Percentiles rank a stretch among this genome's conserved stretches.
phyloP scores from a whole-genome alignment of 2,329 filamentous ascomycete species.

The Sporothrix luriei region DNA sequence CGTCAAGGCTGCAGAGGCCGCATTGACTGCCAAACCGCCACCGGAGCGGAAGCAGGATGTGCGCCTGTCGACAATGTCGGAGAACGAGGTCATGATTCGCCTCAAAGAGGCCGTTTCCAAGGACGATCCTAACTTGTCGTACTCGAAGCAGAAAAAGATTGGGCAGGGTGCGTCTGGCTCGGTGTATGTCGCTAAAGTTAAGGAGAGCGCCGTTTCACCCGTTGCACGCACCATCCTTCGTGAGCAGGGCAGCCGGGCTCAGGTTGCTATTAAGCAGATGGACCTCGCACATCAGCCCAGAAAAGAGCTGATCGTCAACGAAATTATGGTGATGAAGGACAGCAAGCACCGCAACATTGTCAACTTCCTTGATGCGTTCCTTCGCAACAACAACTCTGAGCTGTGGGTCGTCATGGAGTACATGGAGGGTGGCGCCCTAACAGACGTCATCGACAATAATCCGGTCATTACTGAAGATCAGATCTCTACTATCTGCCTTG shows the following conservation, averaged over 20 bases:
- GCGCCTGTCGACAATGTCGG: constrained; percentile 97
- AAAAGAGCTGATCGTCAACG: constrained; percentile 98
- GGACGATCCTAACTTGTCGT: constrained; percentile 90
- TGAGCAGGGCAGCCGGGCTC: constrained; percentile 76
- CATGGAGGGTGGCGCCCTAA: constrained; percentile 97
- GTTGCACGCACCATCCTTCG: constrained; percentile 78
- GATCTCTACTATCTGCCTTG: constrained; percentile 93
- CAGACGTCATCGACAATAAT: constrained; percentile 99
- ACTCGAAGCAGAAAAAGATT: constrained; percentile 99
- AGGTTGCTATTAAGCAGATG: constrained; percentile 99
- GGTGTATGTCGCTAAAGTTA: constrained; percentile 95
- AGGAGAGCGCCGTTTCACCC: constrained; percentile 79
- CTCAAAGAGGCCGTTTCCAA: constrained; percentile 93
- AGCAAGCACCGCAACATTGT: constrained; percentile 98
- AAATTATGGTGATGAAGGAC: constrained; percentile 99
- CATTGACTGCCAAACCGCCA: constrained; percentile 79
- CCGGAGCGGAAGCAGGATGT: constrained; percentile 84
- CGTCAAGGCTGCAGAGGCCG: constrained; percentile 86
- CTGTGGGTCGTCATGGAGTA: constrained; percentile 99
- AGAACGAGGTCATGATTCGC: constrained; percentile 95
- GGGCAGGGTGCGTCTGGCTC: constrained; percentile 97
- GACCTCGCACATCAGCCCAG: constrained; percentile 94
- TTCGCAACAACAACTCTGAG: constrained; percentile 91
- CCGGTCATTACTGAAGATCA: constrained; percentile 91
- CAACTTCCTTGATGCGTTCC: constrained; percentile 95